These are phyloP conservation scores for Ophiostoma himal-ulmi DNA, from an alignment of 2,329 filamentous ascomycete species.

Conservation along the genomic window DNA sequence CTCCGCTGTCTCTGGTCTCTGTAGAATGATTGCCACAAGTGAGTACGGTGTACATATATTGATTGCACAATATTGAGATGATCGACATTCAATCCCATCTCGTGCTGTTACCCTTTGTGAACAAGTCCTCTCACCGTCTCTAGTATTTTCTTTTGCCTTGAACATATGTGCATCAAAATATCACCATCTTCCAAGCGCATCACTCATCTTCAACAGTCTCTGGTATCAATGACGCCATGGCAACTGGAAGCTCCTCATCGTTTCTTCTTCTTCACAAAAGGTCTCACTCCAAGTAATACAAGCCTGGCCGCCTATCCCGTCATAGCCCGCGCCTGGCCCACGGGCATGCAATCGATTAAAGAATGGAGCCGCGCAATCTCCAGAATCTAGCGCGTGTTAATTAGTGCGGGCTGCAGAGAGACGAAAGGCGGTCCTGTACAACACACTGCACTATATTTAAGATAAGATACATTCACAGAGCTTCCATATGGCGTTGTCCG, in stretches of 20 bases:
- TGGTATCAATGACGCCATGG: neutral
- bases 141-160: neutral
- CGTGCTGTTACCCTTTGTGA: constrained; percentile 4
- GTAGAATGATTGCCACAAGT: neutral
- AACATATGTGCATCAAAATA: neutral
- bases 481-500: neutral
- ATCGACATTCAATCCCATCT: neutral
- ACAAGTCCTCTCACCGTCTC: neutral
- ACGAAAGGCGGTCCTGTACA: no score
- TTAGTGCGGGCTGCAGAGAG: neutral
- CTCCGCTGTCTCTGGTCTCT: neutral
- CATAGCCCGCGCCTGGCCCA: constrained; percentile 6
- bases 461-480: neutral
- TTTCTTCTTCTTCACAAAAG: neutral
- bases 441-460: neutral
- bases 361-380: constrained; percentile 1
- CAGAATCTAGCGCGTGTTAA: constrained; percentile 3
- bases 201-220: neutral
- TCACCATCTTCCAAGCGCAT: neutral
- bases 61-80: neutral
- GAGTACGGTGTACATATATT: neutral
- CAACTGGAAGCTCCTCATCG: constrained; percentile 9
- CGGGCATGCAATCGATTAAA: neutral
- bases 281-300: neutral
- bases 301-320: neutral